Conservation (phyloP, 2,329 filamentous ascomycete species). For the Lecanoromycetidae sp. region DNA sequence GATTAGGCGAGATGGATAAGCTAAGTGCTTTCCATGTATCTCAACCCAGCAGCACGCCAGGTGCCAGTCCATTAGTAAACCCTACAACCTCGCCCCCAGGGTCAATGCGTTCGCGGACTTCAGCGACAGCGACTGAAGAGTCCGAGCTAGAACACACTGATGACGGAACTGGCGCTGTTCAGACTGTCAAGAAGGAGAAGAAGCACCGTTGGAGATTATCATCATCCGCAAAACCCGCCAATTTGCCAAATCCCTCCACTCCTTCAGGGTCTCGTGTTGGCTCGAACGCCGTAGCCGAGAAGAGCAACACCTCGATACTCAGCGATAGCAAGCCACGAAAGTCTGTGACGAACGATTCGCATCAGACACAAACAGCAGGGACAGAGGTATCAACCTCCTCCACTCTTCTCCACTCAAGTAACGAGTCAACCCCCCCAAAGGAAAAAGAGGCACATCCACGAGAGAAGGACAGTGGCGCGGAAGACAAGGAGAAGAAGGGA, state of each 20-base stretch:
- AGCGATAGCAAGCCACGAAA: conserved; percentile 42
- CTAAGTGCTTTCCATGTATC: conserved; percentile 12
- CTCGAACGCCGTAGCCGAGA: conserved; percentile 50
- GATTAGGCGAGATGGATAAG: conserved; percentile 14
- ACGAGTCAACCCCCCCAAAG: conserved; percentile 27
- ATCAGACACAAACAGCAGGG: conserved; percentile 20
- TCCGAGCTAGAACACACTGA: conserved; percentile 68
- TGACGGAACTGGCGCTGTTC: too few species aligned
- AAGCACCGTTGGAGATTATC: conserved; percentile 63
- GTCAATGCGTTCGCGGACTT: conserved; percentile 60
- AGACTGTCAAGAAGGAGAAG: conserved; percentile 40
- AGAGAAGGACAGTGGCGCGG: conserved; percentile 19
- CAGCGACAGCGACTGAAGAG: conserved; percentile 59
- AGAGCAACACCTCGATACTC: conserved; percentile 56
- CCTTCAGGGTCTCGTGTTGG: conserved; percentile 39
- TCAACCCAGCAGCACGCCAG: conserved; percentile 7
- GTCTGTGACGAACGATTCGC: conserved; percentile 34
- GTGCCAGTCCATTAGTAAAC: conserved; percentile 40
- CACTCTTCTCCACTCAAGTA: conserved; percentile 27
- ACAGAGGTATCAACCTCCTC: conserved; percentile 5
- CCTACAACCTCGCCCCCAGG: conserved; percentile 61
- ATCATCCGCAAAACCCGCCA: conserved; percentile 37
- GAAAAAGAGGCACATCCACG: conserved; percentile 18
- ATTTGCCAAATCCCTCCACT: conserved; percentile 29
- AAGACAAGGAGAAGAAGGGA: conserved; percentile 39